A percentile compares a stretch with the other conserved stretches of the same genome.
Conservation (phyloP, 1,284 basidiomycete genomes). For the Heterobasidion occidentale region DNA sequence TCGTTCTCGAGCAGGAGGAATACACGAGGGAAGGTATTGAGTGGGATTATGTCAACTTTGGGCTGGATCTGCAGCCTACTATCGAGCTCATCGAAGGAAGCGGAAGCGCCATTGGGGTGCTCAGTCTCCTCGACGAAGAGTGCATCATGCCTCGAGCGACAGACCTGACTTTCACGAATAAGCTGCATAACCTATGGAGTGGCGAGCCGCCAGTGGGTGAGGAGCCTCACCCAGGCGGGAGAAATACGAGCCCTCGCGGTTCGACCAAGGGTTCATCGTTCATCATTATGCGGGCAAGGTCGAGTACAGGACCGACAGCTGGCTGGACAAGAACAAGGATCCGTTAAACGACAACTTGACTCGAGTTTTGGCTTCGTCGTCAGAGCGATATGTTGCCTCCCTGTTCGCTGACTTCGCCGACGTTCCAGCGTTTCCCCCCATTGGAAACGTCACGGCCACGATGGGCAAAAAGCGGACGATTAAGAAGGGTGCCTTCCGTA, state of each 20-base stretch:
- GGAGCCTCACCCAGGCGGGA: slow-evolving; percentile 58
- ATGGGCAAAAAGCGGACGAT: slow-evolving; percentile 71
- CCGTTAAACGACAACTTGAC: slow-evolving; percentile 96
- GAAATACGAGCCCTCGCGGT: slow-evolving; percentile 86
- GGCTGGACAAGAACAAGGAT: slow-evolving; percentile 99
- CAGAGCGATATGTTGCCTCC: slow-evolving; percentile 74
- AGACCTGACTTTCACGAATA: slow-evolving; percentile 93
- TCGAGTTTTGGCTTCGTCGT: slow-evolving; percentile 79
- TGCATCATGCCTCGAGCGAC: slow-evolving; percentile 99
- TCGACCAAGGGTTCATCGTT: slow-evolving; percentile 92
- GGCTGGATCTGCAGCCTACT: slow-evolving; percentile 94
- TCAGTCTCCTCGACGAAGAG: slow-evolving; percentile 94
- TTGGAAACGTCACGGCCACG: slow-evolving; percentile 31
- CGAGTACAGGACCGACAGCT: slow-evolving; percentile 93
- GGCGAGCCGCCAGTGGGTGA: slow-evolving; percentile 39
- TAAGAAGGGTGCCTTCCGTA: slow-evolving; percentile 97
- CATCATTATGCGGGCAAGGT: slow-evolving; percentile 97
- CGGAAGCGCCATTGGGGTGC: slow-evolving; percentile 73
- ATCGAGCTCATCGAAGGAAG: slow-evolving; percentile 95
- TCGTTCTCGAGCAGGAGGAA: slow-evolving; percentile 98
- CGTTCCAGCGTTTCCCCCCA: slow-evolving; percentile 21
- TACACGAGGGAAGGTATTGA: slow-evolving; percentile 96
- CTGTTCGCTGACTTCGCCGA: slow-evolving; percentile 86
- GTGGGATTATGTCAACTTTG: slow-evolving; percentile 99
- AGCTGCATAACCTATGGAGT: slow-evolving; percentile 73